Evolutionary conservation across 2,329 filamentous ascomycete genomes (phyloP).

Genomic region (Fusarium praegraminearum): DNA sequence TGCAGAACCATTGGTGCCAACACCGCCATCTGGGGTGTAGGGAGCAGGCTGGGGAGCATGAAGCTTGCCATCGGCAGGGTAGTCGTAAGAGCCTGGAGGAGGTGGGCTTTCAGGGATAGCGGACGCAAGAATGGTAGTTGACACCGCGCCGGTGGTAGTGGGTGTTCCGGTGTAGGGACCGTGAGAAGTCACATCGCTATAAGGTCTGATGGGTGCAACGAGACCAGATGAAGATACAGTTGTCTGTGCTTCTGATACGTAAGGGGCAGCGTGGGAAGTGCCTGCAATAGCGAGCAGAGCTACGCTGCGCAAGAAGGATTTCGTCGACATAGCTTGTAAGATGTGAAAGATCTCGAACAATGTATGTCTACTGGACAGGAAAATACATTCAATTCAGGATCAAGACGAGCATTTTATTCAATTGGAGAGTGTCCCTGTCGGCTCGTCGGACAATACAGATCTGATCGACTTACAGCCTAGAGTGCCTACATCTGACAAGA

Average conservation of each 20-base stretch:
- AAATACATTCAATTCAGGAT: not conserved
- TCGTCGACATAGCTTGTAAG: conserved; percentile 16
- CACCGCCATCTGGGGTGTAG: conserved; percentile 77
- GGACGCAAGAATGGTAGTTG: conserved; percentile 66
- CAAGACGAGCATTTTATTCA: conserved; percentile 6
- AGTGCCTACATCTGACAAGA: not conserved
- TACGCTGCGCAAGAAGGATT: conserved; percentile 6
- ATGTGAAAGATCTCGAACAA: not conserved
- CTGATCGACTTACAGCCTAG: not conserved
- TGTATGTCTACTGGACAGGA: not conserved
- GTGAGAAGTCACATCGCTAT: conserved; percentile 73
- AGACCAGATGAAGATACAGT: conserved; percentile 51
- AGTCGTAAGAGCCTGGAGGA: conserved; percentile 72
- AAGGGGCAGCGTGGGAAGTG: conserved; percentile 48
- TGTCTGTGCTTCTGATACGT: conserved; percentile 53
- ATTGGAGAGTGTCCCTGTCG: not conserved
- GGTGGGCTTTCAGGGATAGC: conserved; percentile 70
- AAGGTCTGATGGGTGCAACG: conserved; percentile 49
- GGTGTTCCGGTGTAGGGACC: conserved; percentile 74
- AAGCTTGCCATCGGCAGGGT: conserved; percentile 77
- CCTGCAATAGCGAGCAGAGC: conserved; percentile 31
- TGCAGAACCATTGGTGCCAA: conserved; percentile 80
- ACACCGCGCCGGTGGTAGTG: conserved; percentile 77
- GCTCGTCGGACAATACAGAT: not conserved
- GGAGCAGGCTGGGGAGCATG: conserved; percentile 76